Evolutionary conservation across 306 rosid genomes (phyloP), one percentile per base, ranked within the genome.

Genomic region (Hippophae gyantsensis): DNA sequence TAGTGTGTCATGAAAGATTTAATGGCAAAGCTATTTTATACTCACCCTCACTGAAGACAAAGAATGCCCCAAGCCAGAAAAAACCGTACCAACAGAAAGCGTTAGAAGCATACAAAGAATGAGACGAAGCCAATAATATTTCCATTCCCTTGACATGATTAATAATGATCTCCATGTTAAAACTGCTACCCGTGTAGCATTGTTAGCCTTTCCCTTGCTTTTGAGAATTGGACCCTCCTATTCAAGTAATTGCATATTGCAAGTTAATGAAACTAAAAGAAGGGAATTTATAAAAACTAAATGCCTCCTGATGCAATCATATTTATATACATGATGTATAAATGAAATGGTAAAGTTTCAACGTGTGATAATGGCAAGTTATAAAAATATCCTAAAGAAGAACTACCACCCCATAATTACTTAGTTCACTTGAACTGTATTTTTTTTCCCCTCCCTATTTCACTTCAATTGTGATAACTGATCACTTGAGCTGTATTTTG

Each of bases 91-190:
- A 38, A 89, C 77, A 70, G 90, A 86, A 44, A 93, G 80, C 0
- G 97, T 75, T 47, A 93, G 84, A 54, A 93, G 86, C 94, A 93
- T 80, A 65, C 67, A 78, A 72, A 93, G 99, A 84, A 84, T 73
- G 67, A 93, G 99, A 56, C 95, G 96, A 65, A 93, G 90, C 99
- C 99, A 93, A 64, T 88, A 93, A 79, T 88, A 88, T 72, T 79
- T 85, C 99, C 99, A 88, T 68, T 93, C 99, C 81, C 99, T 84
- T 65, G 97, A 93, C 88, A 93, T 89, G 62, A 93, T 86, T 58
- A 93, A 76, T 74, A 93, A 77, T 3, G 99, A 93, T 77, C 99
- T 84, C 95, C 97, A 93, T 5, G 97, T 88, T 78, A 93, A 74
- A 49, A 88, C 95, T n/a, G 95, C 97, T 59, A 86, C 64, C 56